A percentile compares a stretch with the other conserved stretches of the same genome.
These are phyloP conservation scores for Candida sp. DNA, from an alignment of 1,139 yeast species.

Conservation along the genomic window DNA sequence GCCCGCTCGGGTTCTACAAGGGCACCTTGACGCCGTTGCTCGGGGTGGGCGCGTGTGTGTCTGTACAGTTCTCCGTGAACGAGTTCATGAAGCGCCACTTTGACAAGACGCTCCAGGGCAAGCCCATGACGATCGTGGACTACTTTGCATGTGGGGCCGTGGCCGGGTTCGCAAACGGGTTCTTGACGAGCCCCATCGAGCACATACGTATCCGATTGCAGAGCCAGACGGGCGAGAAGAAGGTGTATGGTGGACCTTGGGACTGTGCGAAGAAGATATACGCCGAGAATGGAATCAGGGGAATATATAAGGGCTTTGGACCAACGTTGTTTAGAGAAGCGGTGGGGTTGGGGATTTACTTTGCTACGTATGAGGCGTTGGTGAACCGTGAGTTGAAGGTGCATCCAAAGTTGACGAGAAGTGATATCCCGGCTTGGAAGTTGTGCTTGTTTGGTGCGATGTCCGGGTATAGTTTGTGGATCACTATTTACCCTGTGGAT, in stretches of 20 bases:
- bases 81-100: conserved; percentile 90
- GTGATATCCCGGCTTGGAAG: conserved; percentile 83
- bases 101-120: conserved; percentile 42
- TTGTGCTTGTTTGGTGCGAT: conserved; percentile 83
- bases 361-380: conserved; percentile 86
- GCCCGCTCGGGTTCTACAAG: conserved; percentile 81
- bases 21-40: conserved; percentile 86
- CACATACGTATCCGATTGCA: conserved; percentile 92
- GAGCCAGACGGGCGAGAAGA: conserved; percentile 65
- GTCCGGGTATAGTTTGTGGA: conserved; percentile 90
- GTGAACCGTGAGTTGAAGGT: conserved; percentile 62
- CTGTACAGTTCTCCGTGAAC: conserved; percentile 82
- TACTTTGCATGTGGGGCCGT: conserved; percentile 83
- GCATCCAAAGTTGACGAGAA: conserved; percentile 46
- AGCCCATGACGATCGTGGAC: conserved; percentile 52
- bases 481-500: conserved; percentile 81
- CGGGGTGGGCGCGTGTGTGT: conserved; percentile 95
- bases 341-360: conserved; percentile 88
- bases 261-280: conserved; percentile 73
- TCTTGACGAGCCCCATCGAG: conserved; percentile 90
- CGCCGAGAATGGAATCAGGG: conserved; percentile 55
- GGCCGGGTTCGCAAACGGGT: conserved; percentile 89
- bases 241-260: conserved; percentile 71
- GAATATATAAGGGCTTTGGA: conserved; percentile 75
- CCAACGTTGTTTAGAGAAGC: conserved; percentile 88